Conservation (phyloP, 108 stramenopile genomes). For the Seminavis robusta region DNA sequence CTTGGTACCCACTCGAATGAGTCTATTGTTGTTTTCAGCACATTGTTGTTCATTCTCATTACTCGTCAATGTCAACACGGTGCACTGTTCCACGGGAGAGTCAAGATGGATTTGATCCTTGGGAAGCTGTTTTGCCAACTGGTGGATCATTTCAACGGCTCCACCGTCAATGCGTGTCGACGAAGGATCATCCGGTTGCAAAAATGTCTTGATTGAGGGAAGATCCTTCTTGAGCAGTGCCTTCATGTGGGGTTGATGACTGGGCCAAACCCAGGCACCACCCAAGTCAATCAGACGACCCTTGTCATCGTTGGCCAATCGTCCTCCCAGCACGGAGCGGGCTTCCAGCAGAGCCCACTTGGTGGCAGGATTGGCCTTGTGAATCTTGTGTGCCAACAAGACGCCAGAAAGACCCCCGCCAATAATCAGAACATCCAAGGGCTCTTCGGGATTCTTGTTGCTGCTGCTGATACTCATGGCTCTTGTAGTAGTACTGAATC, state of each 20-base stretch:
- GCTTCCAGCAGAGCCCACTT: constrained; percentile 49
- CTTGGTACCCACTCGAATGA: not conserved
- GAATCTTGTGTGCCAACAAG: constrained; percentile 18
- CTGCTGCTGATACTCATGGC: too few relatives aligned
- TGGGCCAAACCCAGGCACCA: constrained; percentile 60
- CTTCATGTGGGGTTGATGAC: constrained; percentile 38
- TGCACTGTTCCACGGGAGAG: constrained; percentile 21
- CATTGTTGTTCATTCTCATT: constrained; percentile 6
- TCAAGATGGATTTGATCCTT: constrained; percentile 13
- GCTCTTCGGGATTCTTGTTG: not conserved
- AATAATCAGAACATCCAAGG: constrained; percentile 37
- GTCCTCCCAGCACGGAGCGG: constrained; percentile 38
- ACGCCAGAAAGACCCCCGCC: constrained; percentile 42
- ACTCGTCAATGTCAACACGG: constrained; percentile 1
- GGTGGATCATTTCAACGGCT: constrained; percentile 35
- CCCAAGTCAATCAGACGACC: constrained; percentile 46
- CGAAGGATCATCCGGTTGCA: constrained; percentile 43
- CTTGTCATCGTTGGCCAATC: constrained; percentile 35
- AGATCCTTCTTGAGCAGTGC: constrained; percentile 3
- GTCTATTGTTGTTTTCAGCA: not conserved
- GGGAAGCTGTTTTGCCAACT: constrained; percentile 11
- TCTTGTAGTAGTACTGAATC: too few relatives aligned
- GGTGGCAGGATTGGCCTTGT: not conserved
- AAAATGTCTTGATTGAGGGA: constrained; percentile 18
- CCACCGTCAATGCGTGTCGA: constrained; percentile 47